Base-by-base conservation (phyloP, 129 eudicot species). In the Oenanthe sinensis region DNA sequence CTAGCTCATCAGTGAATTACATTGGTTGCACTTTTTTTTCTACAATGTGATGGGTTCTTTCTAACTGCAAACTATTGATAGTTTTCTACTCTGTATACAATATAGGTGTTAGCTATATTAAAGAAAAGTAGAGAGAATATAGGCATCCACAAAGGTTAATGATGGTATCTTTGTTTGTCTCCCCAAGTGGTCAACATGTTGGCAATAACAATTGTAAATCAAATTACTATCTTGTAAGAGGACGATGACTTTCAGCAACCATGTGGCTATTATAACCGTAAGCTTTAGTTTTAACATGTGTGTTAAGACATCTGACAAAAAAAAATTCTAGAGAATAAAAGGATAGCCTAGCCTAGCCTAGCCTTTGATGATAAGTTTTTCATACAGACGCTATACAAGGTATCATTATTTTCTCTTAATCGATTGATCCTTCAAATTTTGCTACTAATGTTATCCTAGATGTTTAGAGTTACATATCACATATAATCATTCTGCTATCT, bases 141-240 rank as follows among this genome's bases (percentile, higher is more conserved):
- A 85, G 82, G 82, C 83, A 83, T 79, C 96, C 90, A 22, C 87
- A 78, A 73, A 95, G 84, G 83, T 77, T 78, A 79, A 87, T 83
- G 85, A 90, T 75, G 84, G 86, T 82, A 72, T 88, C 98, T 50
- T 82, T 95, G 85, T 88, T 88, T 73, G 82, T 95, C 63, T 90
- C 98, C 80, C 90, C 97, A 77, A 88, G 80, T 46, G 96, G 96
- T 39, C 96, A 95, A 79, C 89, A 79, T 74, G 96, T n/a, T 95
- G 81, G 98, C 96, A 78, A 79, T 91, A 76, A 89, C 96, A 68
- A 88, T 85, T 77, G 92, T 91, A 72, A 91, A 90, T 62, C 90
- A 86, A 77, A 87, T 95, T 76, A 92, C 94, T 30, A 90, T 95
- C 74, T 82, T 95, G 87, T 89, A 74, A 75, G 87, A 90, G 84